phyloP scores from a whole-genome alignment of 306 rosid genomes.

The Lupinus albus region DNA sequence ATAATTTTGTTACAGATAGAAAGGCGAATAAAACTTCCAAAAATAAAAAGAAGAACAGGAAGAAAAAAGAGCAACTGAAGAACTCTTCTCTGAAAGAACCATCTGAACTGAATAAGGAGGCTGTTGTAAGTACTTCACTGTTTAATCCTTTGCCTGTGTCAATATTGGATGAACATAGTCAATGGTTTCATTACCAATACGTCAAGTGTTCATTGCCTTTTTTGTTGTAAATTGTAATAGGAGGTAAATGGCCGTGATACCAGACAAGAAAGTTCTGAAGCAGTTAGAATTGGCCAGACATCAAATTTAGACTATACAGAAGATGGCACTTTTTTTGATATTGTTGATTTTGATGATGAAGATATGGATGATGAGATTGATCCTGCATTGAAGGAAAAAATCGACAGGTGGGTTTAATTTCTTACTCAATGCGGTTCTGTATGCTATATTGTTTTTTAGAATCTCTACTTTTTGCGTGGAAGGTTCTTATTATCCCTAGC shows the following conservation, averaged over 20 bases:
- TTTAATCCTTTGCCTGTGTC: constrained; percentile 22
- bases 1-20: constrained; percentile 61
- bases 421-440: constrained; percentile 12
- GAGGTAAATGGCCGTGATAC: constrained; percentile 65
- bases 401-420: constrained; percentile 68
- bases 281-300: constrained; percentile 58
- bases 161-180: constrained; percentile 5
- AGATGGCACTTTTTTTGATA: constrained; percentile 41
- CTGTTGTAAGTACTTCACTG: constrained; percentile 28
- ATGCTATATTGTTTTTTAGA: background rate
- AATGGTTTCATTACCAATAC: constrained; percentile 20
- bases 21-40: constrained; percentile 71
- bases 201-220: constrained; percentile 16
- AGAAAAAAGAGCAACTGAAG: constrained; percentile 77
- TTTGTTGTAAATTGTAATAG: constrained; percentile 44
- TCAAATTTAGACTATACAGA: constrained; percentile 53
- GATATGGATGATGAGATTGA: constrained; percentile 85
- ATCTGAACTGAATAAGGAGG: constrained; percentile 61
- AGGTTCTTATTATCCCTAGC: constrained; percentile 19
- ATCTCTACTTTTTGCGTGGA: constrained; percentile 1
- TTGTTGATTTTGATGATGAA: constrained; percentile 68
- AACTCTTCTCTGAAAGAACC: constrained; percentile 55
- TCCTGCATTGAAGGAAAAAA: constrained; percentile 86
- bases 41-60: constrained; percentile 86
- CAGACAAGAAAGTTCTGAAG: constrained; percentile 52